These are phyloP conservation scores for Neckera pumila DNA, from an alignment of 225 moss, liverwort and hornwort species.

Conservation along the genomic window DNA sequence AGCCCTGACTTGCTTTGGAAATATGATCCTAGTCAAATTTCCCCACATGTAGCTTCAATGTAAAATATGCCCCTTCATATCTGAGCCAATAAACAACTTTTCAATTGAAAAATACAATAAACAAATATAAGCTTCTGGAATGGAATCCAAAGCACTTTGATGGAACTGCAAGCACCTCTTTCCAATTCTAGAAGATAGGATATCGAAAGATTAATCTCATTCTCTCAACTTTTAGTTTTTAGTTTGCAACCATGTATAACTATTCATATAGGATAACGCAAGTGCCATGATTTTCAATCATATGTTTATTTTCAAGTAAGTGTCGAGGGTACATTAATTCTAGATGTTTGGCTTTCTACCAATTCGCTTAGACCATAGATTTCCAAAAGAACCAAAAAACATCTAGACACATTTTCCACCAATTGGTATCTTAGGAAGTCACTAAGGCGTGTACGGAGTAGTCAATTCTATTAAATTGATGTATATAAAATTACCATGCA, in stretches of 20 bases:
- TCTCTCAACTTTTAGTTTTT: neutral
- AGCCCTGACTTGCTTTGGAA: neutral
- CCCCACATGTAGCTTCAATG: neutral
- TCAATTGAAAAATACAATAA: neutral
- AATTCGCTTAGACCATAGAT: neutral
- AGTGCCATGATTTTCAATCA: neutral
- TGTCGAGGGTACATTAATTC: neutral
- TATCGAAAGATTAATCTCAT: too few species aligned
- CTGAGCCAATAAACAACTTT: neutral
- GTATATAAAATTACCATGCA: neutral
- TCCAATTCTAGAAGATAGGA: neutral
- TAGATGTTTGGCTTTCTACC: neutral
- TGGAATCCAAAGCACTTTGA: neutral
- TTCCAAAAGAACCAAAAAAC: neutral
- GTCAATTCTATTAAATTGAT: neutral
- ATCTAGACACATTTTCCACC: neutral
- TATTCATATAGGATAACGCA: neutral
- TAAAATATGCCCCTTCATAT: accelerated
- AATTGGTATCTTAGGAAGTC: accelerated
- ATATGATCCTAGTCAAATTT: neutral
- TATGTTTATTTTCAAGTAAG: neutral
- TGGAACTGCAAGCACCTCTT: neutral
- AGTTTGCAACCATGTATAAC: neutral
- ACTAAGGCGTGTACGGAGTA: too few species aligned
- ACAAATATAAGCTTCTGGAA: neutral